Conservation (phyloP, 176 grass and related monocot genomes). For the Leersia perrieri region DNA sequence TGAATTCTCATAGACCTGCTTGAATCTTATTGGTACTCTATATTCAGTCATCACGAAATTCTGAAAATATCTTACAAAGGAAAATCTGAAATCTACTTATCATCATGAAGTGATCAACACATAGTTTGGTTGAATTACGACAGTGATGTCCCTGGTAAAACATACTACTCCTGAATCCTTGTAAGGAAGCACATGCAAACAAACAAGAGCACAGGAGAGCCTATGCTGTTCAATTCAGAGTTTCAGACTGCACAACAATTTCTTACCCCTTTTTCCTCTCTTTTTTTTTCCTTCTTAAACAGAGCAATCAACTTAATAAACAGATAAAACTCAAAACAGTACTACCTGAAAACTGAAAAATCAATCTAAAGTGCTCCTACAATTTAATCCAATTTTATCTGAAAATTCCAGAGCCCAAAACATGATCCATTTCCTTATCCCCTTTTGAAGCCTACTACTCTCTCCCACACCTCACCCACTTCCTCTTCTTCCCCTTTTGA, state of each 20-base stretch:
- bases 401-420: not conserved
- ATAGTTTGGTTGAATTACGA: not conserved
- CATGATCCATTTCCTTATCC: conserved; percentile 63
- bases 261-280: not conserved
- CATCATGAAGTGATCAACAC: not conserved
- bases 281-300: not conserved
- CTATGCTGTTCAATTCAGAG: not conserved
- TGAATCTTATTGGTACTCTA: too few relatives aligned
- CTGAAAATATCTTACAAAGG: too few relatives aligned
- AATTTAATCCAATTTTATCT: not conserved
- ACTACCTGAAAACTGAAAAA: not conserved
- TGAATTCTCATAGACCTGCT: not conserved
- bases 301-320: not conserved
- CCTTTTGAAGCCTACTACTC: not conserved
- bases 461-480: not conserved
- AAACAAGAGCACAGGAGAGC: not conserved
- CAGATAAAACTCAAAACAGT: not conserved
- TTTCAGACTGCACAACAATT: not conserved
- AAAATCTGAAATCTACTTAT: too few relatives aligned
- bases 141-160: too few relatives aligned
- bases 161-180: not conserved
- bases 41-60: not conserved
- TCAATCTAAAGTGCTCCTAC: not conserved
- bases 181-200: not conserved
- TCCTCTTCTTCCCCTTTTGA: conserved; percentile 12